Conservation (phyloP, 768 basidiomycete species). For the Coprinopsis cinerea region DNA sequence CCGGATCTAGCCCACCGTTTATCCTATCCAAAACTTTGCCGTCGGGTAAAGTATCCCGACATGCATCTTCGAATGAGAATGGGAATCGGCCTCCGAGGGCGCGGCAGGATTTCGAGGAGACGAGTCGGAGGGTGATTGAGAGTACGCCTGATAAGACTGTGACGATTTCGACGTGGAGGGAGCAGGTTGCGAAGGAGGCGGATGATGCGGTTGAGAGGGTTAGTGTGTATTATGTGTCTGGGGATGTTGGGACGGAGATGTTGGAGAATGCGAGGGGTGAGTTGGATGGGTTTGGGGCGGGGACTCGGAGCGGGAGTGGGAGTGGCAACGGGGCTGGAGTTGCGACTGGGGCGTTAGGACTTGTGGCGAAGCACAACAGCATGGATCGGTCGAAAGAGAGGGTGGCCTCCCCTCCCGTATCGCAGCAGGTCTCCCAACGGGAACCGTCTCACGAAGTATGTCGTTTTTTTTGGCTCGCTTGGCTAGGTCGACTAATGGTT, state of each 20-base stretch:
- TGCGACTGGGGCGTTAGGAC: too few relatives aligned
- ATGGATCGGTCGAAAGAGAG: too few relatives aligned
- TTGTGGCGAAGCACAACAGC: too few relatives aligned
- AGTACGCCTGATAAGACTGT: constrained; percentile 47
- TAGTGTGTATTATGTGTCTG: constrained; percentile 41
- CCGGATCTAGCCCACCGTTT: background rate
- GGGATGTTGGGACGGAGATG: constrained; percentile 24
- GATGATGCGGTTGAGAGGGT: constrained; percentile 31
- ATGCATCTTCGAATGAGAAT: background rate
- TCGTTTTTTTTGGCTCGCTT: too few relatives aligned
- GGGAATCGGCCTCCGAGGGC: constrained; percentile 18
- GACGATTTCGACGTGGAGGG: constrained; percentile 52
- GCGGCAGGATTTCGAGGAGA: constrained; percentile 38
- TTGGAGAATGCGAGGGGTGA: constrained; percentile 12
- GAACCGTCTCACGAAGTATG: too few relatives aligned
- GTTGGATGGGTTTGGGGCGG: constrained; percentile 7
- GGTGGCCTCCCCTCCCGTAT: too few relatives aligned
- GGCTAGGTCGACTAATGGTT: too few relatives aligned
- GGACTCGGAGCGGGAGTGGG: too few relatives aligned
- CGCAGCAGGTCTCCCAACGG: too few relatives aligned
- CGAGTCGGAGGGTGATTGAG: constrained; percentile 36
- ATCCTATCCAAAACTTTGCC: constrained; percentile 8
- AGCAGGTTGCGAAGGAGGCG: constrained; percentile 41
- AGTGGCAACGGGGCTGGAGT: too few relatives aligned
- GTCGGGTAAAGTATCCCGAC: background rate